A percentile compares a stretch with the other conserved stretches of the same genome.
Evolutionary conservation across 192 early-diverging fungal genomes (phyloP).

Genomic region (Gaertneriomyces semiglobifer): DNA sequence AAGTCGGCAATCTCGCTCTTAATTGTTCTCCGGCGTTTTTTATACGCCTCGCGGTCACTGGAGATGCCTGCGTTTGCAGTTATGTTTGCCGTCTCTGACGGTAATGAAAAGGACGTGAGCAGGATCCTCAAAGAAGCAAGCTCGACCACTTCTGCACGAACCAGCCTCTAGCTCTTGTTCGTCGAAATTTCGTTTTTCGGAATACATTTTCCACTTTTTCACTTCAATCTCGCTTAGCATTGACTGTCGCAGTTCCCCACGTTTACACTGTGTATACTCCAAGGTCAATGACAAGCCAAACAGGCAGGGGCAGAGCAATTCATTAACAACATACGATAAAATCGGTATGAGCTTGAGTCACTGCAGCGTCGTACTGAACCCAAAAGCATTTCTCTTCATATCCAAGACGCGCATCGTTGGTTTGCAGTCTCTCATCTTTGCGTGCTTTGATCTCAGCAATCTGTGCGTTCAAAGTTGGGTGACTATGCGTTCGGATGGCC

Average conservation of each 20-base stretch:
- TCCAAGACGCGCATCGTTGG: slow-evolving; percentile 14
- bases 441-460: slow-evolving; percentile 18
- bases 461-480: slow-evolving; percentile 16
- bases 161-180: too few relatives aligned
- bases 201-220: slow-evolving; percentile 28
- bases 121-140: too few relatives aligned
- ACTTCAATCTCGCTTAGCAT: slow-evolving; percentile 19
- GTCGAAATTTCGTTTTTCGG: slow-evolving; percentile 21
- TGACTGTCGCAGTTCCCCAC: slow-evolving; percentile 14
- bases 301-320: neutral
- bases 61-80: too few relatives aligned
- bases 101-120: too few relatives aligned
- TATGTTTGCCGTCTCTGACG: too few relatives aligned
- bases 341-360: slow-evolving; percentile 19
- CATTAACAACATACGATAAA: slow-evolving; percentile 20
- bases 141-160: too few relatives aligned
- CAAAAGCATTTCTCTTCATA: slow-evolving; percentile 9
- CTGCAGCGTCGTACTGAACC: slow-evolving; percentile 20
- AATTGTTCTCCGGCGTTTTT: slow-evolving; percentile 17
- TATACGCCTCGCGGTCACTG: slow-evolving; percentile 1
- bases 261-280: slow-evolving; percentile 6
- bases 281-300: neutral
- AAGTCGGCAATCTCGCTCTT: slow-evolving; percentile 20
- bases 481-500: slow-evolving; percentile 17
- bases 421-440: slow-evolving; percentile 12